Evolutionary conservation across 306 rosid genomes (phyloP), one percentile per base, ranked within the genome.

Genomic region (Prunus padus): DNA sequence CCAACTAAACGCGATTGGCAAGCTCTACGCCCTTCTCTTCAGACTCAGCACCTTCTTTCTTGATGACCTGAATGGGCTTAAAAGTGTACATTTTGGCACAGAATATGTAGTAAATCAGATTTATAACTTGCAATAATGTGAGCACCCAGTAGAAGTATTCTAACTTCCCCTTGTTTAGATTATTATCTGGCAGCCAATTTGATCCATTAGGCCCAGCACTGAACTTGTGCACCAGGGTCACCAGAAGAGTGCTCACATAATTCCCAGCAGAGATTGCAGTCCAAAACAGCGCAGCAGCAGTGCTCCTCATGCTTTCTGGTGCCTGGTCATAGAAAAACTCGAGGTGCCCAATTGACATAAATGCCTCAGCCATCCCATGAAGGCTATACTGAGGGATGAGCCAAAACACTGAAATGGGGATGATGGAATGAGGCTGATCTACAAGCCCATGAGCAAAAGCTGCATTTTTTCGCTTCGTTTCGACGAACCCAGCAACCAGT

Each of bases 251-350:
- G 72, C 99, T 95, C 5, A 84, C 28, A 75, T 90, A 95, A 56
- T 87, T 88, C 14, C 99, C 99, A 4, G 65, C 80, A 1, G 96
- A 84, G 30, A 89, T 87, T 1, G 97, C n/a, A 0, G 90, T 81
- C 97, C 98, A 95, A 71, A 90, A 95, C 19, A 95, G 55, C 0
- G 99, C 97, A 71, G 86, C 81, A 2, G 99, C 99, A 0, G 93
- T 86, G 71, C 99, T 95, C 71, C 93, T 82, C 99, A 95, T 95
- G 69, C 99, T 95, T 79, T 90, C 99, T 1, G 99, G 99, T 0
- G 97, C 86, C 52, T 95, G 99, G 59, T 90, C 97, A 30, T 95
- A 95, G 82, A 95, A 95, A 80, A 95, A 95, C 82, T 95, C 99
- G 0, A 95, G 71, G 57, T 95, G 97, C 19, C 98, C 99, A 4